Evolutionary conservation across 2,329 filamentous ascomycete genomes (phyloP), one percentile per base, ranked within the genome.

Genomic region (Cyclaneusma minus): DNA sequence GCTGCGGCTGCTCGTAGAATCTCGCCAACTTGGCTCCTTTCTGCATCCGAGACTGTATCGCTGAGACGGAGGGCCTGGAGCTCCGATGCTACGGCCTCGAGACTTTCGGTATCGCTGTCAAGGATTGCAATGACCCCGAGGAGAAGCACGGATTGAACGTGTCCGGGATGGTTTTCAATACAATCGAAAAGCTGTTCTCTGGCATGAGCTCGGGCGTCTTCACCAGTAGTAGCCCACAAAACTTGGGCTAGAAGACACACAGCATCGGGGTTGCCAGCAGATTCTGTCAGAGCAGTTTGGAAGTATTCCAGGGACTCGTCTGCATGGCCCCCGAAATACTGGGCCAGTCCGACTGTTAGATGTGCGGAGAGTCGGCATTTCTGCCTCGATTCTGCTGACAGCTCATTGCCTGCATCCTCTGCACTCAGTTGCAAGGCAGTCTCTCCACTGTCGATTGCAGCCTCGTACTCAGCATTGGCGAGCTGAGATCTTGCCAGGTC

Each of bases 191-290:
- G 62, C 35, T 81, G 68, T 27, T 79, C 72, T 3, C 83, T 68
- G 10, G 87, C 85, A 34, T 79, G 71, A 25, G 75, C 69, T 24
- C 76, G 70, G 29, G 85, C 79, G 1, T 73, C 63, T 5, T 76
- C 68, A 0, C 73, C 71, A 6, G 81, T 84, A 36, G 82, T 83
- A 0, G 85, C 85, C 87, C 89, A 98, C 1, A 95, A 63, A 0
- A 95, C 80, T 50, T 95, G 83, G 0, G 85, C 80, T 8, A 95
- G 61, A 8, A 94, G 61, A 43, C 85, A 94, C 0, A 84, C 74
- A 1, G 87, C 77, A 43, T 94, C 84, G 0, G 85, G 78, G 34
- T 83, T 73, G 19, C 68, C 67, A 16, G 68, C 56, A 1, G 79
- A 83, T 46, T 92, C 84, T 29, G 74, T 62, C 6, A 95, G 60